These are phyloP conservation scores for Sphagnum magellanicum DNA, from an alignment of 228 moss, liverwort and hornwort species.

Conservation along the genomic window DNA sequence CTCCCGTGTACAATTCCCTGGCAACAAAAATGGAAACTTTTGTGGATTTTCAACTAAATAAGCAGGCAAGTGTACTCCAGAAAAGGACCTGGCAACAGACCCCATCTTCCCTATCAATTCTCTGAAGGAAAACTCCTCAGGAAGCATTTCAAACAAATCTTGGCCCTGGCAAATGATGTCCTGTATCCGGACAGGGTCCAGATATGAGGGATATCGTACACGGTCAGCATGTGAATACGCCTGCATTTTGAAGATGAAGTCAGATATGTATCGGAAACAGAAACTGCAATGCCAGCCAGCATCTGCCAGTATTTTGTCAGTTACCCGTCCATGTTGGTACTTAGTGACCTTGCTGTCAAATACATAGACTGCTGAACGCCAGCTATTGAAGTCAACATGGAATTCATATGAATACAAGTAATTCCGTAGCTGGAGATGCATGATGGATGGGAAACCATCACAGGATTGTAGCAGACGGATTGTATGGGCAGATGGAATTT, in stretches of 20 bases:
- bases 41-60: constrained; percentile 27
- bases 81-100: constrained; percentile 34
- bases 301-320: constrained; percentile 45
- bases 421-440: constrained; percentile 72
- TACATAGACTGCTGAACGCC: constrained; percentile 60
- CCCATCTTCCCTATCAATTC: constrained; percentile 59
- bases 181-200: constrained; percentile 41
- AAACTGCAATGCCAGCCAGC: constrained; percentile 68
- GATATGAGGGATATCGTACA: constrained; percentile 25
- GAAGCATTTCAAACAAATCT: constrained; percentile 62
- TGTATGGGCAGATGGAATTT: constrained; percentile 71
- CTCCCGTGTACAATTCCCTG: constrained; percentile 43
- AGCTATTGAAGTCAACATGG: constrained; percentile 48
- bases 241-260: constrained; percentile 55
- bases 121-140: constrained; percentile 48
- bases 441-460: constrained; percentile 50
- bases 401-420: constrained; percentile 79
- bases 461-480: constrained; percentile 63
- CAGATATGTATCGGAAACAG: constrained; percentile 56
- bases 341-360: constrained; percentile 12
- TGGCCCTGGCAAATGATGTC: constrained; percentile 36
- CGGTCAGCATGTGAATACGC: constrained; percentile 68
- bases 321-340: constrained; percentile 40
- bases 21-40: constrained; percentile 29
- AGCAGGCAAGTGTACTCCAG: constrained; percentile 46